Conservation (phyloP, 345 rosid genomes). For the Salix viminalis region DNA sequence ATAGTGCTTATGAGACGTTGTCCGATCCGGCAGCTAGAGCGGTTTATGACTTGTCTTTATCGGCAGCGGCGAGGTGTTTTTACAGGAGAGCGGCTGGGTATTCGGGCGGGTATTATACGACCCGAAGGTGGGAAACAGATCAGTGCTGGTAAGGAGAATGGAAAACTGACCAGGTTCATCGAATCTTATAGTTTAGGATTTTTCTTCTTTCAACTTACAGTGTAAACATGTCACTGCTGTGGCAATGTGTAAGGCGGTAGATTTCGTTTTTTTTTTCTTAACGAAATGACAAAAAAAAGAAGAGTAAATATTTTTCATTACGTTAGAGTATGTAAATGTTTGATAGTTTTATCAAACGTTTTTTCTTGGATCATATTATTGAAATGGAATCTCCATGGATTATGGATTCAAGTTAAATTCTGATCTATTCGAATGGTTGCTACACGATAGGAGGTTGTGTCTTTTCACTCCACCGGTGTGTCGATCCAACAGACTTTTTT, state of each 20-base stretch:
- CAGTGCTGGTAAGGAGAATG: conserved; percentile 65
- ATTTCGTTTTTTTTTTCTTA: not conserved
- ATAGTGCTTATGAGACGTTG: conserved; percentile 62
- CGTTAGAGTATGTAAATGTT: no score
- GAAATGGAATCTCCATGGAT: no score
- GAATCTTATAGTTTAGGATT: not conserved
- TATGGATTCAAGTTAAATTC: no score
- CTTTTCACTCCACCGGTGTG: no score
- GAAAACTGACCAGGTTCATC: not conserved
- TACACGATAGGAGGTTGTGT: no score
- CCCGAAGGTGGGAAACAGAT: conserved; percentile 86
- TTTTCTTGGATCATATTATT: no score
- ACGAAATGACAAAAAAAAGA: not conserved
- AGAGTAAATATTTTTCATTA: not conserved
- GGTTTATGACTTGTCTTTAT: conserved; percentile 54
- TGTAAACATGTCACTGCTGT: not conserved
- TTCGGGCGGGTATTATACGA: conserved; percentile 23
- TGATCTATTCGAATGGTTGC: no score
- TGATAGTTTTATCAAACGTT: no score
- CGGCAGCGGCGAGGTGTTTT: conserved; percentile 11
- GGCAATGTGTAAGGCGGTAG: not conserved
- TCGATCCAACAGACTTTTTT: no score
- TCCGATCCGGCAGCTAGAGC: conserved; percentile 74
- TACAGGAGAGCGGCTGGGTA: conserved; percentile 9
- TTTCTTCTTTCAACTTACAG: not conserved